Percentiles rank a stretch among this genome's conserved stretches.
Evolutionary conservation across 2,329 filamentous ascomycete species (phyloP).

Genomic region (Colletotrichum tanaceti): DNA sequence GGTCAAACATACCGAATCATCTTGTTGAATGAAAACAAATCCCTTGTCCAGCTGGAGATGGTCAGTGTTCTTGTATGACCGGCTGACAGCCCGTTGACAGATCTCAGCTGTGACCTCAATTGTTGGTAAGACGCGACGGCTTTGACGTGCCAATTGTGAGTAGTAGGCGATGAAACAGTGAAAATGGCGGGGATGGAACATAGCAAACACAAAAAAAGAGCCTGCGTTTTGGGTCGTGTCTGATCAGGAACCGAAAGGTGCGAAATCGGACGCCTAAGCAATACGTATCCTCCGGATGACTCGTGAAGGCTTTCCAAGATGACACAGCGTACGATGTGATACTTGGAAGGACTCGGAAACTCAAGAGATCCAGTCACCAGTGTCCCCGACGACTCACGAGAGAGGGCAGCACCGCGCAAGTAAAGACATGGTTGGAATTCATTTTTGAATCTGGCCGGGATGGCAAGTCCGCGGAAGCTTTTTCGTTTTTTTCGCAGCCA

Average conservation of each 20-base stretch:
- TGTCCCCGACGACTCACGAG: conserved; percentile 6
- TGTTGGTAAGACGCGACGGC: background rate
- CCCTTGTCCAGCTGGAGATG: background rate
- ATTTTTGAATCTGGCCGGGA: conserved; percentile 1
- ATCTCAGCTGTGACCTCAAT: background rate
- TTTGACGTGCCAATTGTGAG: conserved; percentile 8
- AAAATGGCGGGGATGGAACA: conserved; percentile 19
- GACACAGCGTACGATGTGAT: no score
- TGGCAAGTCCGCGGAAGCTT: conserved; percentile 22
- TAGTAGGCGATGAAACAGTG: conserved; percentile 18
- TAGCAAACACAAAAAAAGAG: conserved; percentile 31
- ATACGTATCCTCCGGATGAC: conserved; percentile 23
- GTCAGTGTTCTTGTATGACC: background rate
- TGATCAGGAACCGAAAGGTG: conserved; percentile 17
- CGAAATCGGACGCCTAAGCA: background rate
- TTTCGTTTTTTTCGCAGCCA: conserved; percentile 23
- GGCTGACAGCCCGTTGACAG: background rate
- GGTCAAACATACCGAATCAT: no score
- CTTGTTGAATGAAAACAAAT: background rate
- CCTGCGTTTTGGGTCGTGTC: conserved; percentile 32
- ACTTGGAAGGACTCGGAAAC: conserved; percentile 19
- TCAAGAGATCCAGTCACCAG: conserved; percentile 5
- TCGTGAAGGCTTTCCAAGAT: conserved; percentile 26
- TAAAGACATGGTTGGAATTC: background rate
- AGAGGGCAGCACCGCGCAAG: background rate